Percentiles rank a stretch among this genome's conserved stretches.
Evolutionary conservation across 169 alveolate genomes (phyloP).

Genomic region (Babesia sp.): DNA sequence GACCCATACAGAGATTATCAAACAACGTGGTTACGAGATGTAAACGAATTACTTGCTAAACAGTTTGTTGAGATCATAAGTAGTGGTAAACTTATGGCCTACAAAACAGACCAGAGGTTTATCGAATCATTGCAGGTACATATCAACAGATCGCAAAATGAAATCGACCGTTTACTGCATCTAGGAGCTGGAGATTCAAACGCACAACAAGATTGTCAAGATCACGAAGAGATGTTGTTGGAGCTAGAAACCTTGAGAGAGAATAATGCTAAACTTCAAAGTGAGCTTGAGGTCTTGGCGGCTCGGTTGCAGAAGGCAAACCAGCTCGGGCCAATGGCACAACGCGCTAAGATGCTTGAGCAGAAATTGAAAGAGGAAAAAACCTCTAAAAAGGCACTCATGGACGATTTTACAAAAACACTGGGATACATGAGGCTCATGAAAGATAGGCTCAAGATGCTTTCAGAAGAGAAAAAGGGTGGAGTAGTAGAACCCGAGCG

Average conservation of each 20-base stretch:
- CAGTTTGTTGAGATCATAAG: constrained; percentile 25
- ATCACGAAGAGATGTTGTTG: background rate
- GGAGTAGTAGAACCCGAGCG: background rate
- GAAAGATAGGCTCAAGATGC: constrained; percentile 53
- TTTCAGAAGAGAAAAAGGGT: constrained; percentile 1
- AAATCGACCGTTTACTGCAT: constrained; percentile 27
- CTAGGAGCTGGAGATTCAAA: background rate
- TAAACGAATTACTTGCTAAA: constrained; percentile 27
- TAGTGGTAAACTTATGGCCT: constrained; percentile 24
- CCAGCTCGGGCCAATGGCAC: background rate
- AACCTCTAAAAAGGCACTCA: constrained; percentile 37
- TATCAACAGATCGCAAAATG: constrained; percentile 27
- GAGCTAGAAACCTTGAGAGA: constrained; percentile 1
- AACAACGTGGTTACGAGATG: constrained; percentile 12
- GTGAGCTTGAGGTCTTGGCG: constrained; percentile 22
- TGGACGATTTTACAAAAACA: constrained; percentile 60
- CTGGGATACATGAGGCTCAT: constrained; percentile 57
- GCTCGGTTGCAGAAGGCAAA: background rate
- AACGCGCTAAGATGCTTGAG: constrained; percentile 29
- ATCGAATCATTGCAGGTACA: constrained; percentile 47
- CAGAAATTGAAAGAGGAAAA: constrained; percentile 32
- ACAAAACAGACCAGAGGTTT: constrained; percentile 24
- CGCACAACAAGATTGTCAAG: background rate
- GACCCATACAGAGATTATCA: constrained; percentile 14
- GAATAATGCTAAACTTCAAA: background rate